These are phyloP conservation scores for Debaryomyces hansenii DNA, from an alignment of 805 yeast genomes.

Conservation along the genomic window DNA sequence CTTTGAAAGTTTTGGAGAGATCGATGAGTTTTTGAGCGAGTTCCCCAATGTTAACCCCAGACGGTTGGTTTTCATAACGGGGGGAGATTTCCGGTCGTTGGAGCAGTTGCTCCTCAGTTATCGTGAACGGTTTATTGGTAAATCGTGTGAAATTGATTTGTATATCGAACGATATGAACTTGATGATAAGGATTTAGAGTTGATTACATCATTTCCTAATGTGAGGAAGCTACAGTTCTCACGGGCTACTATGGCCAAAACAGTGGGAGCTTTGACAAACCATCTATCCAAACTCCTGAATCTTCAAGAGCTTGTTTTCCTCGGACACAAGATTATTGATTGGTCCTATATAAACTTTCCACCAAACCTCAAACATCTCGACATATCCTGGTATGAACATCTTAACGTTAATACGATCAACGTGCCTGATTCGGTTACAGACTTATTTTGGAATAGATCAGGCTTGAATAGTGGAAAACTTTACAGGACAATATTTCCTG, in stretches of 20 bases:
- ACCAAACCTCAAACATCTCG: slow-evolving; percentile 22
- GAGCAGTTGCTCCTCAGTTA: slow-evolving; percentile 21
- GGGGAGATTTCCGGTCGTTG: slow-evolving; percentile 31
- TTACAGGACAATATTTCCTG: slow-evolving; percentile 15
- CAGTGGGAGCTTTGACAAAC: slow-evolving; percentile 3
- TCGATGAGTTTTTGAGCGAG: slow-evolving; percentile 29
- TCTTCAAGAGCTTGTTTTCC: slow-evolving; percentile 26
- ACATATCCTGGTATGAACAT: slow-evolving; percentile 34
- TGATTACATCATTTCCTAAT: slow-evolving; percentile 24
- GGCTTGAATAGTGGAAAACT: slow-evolving; percentile 16
- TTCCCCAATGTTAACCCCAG: slow-evolving; percentile 29
- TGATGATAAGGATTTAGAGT: slow-evolving; percentile 16
- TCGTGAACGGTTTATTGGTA: slow-evolving; percentile 12
- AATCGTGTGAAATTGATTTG: slow-evolving; percentile 22
- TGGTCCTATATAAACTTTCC: slow-evolving; percentile 33
- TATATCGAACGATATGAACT: slow-evolving; percentile 27
- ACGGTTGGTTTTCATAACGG: slow-evolving; percentile 25
- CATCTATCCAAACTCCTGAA: slow-evolving; percentile 9
- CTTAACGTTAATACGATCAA: slow-evolving; percentile 23
- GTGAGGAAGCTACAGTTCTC: slow-evolving; percentile 31
- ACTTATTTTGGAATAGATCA: slow-evolving; percentile 33
- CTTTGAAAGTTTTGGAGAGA: slow-evolving; percentile 27
- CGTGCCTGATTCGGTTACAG: slow-evolving; percentile 20
- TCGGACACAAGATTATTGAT: slow-evolving; percentile 30
- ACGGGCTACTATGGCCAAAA: slow-evolving; percentile 15